These are phyloP conservation scores for Debaryomyces prosopidis DNA, from an alignment of 805 yeast genomes.

Conservation along the genomic window DNA sequence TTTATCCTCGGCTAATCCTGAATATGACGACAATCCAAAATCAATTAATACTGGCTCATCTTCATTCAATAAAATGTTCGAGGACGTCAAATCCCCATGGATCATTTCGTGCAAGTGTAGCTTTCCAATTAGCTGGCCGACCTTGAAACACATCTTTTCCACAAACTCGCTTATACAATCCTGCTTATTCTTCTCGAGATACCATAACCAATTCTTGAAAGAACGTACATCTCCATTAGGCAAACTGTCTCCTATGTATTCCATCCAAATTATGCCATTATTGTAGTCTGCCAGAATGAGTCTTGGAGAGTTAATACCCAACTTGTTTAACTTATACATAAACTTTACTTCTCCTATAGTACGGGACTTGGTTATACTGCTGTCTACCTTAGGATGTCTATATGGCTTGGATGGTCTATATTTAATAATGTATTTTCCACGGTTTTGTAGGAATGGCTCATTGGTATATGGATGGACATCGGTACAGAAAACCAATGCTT, in stretches of 20 bases:
- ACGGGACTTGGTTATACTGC: slow-evolving; percentile 70
- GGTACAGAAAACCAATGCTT: slow-evolving; percentile 74
- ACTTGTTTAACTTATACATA: slow-evolving; percentile 51
- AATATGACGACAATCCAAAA: slow-evolving; percentile 83
- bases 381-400: slow-evolving; percentile 82
- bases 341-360: slow-evolving; percentile 85
- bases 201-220: slow-evolving; percentile 75
- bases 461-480: slow-evolving; percentile 62
- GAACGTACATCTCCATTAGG: slow-evolving; percentile 57
- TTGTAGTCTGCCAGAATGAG: slow-evolving; percentile 73
- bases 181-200: slow-evolving; percentile 36
- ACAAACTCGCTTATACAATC: slow-evolving; percentile 37
- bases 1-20: slow-evolving; percentile 80
- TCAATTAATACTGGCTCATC: slow-evolving; percentile 70
- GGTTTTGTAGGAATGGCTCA: slow-evolving; percentile 23
- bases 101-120: slow-evolving; percentile 77
- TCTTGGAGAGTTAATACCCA: slow-evolving; percentile 71
- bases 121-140: slow-evolving; percentile 68
- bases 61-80: slow-evolving; percentile 66
- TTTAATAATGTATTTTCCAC: slow-evolving; percentile 61
- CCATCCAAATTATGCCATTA: slow-evolving; percentile 90
- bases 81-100: slow-evolving; percentile 93
- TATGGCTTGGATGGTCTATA: slow-evolving; percentile 90
- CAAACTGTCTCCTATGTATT: slow-evolving; percentile 59
- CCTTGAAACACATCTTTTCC: slow-evolving; percentile 44